Evolutionary conservation across 2,329 filamentous ascomycete genomes (phyloP).

Genomic region (Pestalotiopsis sp.): DNA sequence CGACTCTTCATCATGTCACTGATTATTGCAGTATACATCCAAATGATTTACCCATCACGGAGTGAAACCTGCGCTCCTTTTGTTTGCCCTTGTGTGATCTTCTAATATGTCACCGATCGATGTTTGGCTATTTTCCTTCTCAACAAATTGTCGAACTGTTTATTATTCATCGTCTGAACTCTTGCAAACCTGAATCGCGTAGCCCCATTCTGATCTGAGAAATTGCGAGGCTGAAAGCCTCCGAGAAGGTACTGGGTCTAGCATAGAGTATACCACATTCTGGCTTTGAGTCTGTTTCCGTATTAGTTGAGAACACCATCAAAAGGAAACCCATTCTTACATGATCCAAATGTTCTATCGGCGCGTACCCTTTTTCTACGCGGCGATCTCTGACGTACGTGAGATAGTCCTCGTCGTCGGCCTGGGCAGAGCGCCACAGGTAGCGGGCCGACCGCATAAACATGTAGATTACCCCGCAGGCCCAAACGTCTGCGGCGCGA

Average conservation of each 20-base stretch:
- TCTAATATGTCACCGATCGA: no score
- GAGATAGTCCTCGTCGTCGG: slow-evolving; percentile 95
- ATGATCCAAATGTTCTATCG: slow-evolving; percentile 91
- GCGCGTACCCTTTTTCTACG: slow-evolving; percentile 93
- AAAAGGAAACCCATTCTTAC: slow-evolving; percentile 56
- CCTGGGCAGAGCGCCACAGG: slow-evolving; percentile 94
- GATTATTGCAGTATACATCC: no score
- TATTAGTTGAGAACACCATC: background rate
- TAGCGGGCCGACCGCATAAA: slow-evolving; percentile 96
- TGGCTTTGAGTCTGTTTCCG: background rate
- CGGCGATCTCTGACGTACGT: slow-evolving; percentile 89
- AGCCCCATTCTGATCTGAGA: slow-evolving; percentile 2
- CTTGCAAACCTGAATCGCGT: background rate
- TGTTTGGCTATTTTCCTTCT: no score
- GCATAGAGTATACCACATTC: slow-evolving; percentile 4
- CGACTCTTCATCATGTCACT: no score
- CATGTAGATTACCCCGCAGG: slow-evolving; percentile 99
- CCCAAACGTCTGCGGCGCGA: slow-evolving; percentile 94
- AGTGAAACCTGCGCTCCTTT: no score
- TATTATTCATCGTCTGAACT: background rate
- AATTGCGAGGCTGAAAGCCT: slow-evolving; percentile 3
- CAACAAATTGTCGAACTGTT: no score
- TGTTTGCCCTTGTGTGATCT: no score
- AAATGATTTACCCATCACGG: no score
- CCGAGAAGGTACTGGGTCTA: background rate